Evolutionary conservation across 129 eudicot species (phyloP).

Genomic region (Solidago caesia): DNA sequence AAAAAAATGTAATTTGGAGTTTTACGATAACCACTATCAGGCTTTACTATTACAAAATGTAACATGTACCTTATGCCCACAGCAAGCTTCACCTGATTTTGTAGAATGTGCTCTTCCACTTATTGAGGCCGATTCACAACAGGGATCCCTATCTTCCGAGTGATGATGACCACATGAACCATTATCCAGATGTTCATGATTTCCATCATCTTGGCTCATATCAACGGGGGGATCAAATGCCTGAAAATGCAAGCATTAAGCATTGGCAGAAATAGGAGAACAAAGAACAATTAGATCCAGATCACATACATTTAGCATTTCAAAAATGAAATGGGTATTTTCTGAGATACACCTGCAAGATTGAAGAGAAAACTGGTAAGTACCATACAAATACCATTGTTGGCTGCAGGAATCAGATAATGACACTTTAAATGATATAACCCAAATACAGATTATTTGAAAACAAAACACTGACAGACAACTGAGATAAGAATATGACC

Average conservation of each 20-base stretch:
- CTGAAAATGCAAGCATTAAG: constrained; percentile 39
- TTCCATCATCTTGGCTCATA: constrained; percentile 63
- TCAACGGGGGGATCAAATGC: constrained; percentile 96
- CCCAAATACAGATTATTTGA: background rate
- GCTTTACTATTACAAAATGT: constrained; percentile 16
- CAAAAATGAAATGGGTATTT: constrained; percentile 66
- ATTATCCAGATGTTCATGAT: constrained; percentile 43
- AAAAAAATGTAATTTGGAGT: constrained; percentile 12
- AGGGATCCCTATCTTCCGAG: constrained; percentile 40
- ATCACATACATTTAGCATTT: constrained; percentile 72
- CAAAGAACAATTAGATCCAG: constrained; percentile 3
- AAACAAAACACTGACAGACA: background rate
- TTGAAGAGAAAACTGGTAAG: constrained; percentile 18
- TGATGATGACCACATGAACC: constrained; percentile 33
- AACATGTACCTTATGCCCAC: constrained; percentile 32
- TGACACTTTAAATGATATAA: background rate
- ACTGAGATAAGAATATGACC: too few relatives aligned
- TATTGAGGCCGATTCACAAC: constrained; percentile 46
- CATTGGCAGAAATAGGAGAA: background rate
- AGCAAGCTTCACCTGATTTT: constrained; percentile 30
- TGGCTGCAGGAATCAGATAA: background rate
- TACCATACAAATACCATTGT: constrained; percentile 14
- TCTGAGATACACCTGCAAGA: constrained; percentile 71
- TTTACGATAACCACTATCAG: constrained; percentile 20
- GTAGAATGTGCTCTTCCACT: constrained; percentile 30